These are phyloP conservation scores for Apiotrichum gamsii DNA, from an alignment of 1,284 basidiomycete genomes.

Conservation along the genomic window DNA sequence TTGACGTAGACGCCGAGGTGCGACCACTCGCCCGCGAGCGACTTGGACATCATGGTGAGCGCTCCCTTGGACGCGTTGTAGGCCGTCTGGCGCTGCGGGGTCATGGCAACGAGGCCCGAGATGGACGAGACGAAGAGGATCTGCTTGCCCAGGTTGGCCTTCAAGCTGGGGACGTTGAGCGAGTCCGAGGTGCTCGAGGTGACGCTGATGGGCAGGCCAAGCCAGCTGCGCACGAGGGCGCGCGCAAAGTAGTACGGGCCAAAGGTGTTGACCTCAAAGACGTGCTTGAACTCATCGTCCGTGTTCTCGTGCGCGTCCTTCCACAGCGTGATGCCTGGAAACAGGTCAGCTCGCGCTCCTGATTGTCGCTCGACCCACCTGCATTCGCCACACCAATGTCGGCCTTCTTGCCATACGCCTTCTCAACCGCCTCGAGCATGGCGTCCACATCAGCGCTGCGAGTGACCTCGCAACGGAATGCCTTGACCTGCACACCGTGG, in stretches of 20 bases:
- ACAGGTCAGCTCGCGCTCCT: not conserved
- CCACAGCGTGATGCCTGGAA: constrained; percentile 37
- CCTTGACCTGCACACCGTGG: constrained; percentile 4
- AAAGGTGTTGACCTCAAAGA: constrained; percentile 43
- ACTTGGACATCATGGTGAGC: constrained; percentile 42
- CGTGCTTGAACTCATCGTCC: constrained; percentile 36
- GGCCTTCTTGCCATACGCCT: not conserved
- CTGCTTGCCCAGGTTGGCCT: constrained; percentile 35
- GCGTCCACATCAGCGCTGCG: constrained; percentile 29
- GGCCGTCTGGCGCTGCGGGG: constrained; percentile 41
- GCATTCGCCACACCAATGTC: constrained; percentile 8
- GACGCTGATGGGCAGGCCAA: constrained; percentile 24
- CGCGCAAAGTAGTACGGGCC: constrained; percentile 41
- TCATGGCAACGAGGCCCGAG: constrained; percentile 43
- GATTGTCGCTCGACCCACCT: not conserved
- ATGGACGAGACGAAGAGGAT: constrained; percentile 47
- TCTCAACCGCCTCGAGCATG: constrained; percentile 2
- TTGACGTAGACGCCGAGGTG: constrained; percentile 42
- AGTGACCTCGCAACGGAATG: constrained; percentile 38
- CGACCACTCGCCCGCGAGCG: constrained; percentile 46
- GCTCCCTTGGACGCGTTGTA: constrained; percentile 47
- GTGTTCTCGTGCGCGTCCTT: constrained; percentile 36
- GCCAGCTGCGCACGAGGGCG: constrained; percentile 37
- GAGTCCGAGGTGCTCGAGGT: not conserved
- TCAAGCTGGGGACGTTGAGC: not conserved